These are phyloP conservation scores for Leucogyrophana mollusca DNA, from an alignment of 768 basidiomycete species.

Conservation along the genomic window DNA sequence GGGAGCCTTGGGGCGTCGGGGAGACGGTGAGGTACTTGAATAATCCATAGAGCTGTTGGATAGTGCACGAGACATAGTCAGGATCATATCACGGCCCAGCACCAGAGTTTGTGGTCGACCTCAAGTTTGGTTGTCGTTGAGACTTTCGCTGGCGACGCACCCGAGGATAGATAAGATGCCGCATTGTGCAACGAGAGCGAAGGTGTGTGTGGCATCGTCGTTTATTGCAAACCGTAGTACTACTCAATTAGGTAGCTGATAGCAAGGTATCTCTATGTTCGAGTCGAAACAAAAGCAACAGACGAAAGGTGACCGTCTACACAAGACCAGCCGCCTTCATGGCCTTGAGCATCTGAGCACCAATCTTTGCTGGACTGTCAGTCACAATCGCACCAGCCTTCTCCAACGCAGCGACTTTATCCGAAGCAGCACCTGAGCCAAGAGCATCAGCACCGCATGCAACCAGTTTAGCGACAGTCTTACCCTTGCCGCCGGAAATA, in stretches of 20 bases:
- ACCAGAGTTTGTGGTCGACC: slow-evolving; percentile 43
- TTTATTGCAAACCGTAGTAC: not conserved
- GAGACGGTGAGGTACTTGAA: slow-evolving; percentile 76
- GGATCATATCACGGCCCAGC: slow-evolving; percentile 7
- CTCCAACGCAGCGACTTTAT: slow-evolving; percentile 91
- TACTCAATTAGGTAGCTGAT: slow-evolving; percentile 36
- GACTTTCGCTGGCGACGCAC: slow-evolving; percentile 52
- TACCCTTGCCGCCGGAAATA: slow-evolving; percentile 96
- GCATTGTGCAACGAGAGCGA: slow-evolving; percentile 55
- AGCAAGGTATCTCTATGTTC: slow-evolving; percentile 8
- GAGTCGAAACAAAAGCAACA: not conserved
- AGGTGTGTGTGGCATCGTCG: slow-evolving; percentile 26
- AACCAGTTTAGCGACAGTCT: slow-evolving; percentile 9
- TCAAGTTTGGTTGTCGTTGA: slow-evolving; percentile 69
- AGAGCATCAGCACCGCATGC: not conserved
- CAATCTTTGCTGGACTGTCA: slow-evolving; percentile 95
- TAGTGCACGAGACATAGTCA: slow-evolving; percentile 21
- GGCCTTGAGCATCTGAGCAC: slow-evolving; percentile 84
- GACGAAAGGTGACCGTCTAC: slow-evolving; percentile 35
- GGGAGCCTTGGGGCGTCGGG: slow-evolving; percentile 47
- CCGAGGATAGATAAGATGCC: slow-evolving; percentile 59
- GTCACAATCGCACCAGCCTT: slow-evolving; percentile 92
- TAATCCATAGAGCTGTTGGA: slow-evolving; percentile 74
- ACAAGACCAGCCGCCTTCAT: slow-evolving; percentile 77
- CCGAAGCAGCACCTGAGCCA: slow-evolving; percentile 73